Evolutionary conservation across 441 rosid species (phyloP).

Genomic region (Macaranga tanarius): DNA sequence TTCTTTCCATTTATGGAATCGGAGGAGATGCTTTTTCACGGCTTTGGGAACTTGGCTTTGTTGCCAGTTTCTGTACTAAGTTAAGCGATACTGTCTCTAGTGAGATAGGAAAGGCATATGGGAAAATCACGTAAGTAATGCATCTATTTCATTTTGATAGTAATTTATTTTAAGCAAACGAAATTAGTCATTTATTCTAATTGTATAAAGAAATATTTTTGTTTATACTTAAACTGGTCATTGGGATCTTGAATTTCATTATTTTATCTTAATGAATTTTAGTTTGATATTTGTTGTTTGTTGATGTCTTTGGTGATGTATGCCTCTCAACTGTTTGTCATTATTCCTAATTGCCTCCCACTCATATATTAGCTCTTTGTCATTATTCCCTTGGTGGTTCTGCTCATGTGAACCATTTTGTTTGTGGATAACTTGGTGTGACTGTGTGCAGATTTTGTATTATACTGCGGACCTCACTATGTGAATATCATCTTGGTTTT

Average conservation of each 20-base stretch:
- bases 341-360: neutral
- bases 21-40: slow-evolving; percentile 59
- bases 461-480: neutral
- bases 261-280: no score
- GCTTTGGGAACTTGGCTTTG: slow-evolving; percentile 81
- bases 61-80: slow-evolving; percentile 95
- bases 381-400: no score
- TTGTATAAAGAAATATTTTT: no score
- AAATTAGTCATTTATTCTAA: no score
- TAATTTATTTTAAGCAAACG: neutral
- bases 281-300: no score
- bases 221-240: no score
- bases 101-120: slow-evolving; percentile 95
- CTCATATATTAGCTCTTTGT: neutral
- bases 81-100: slow-evolving; percentile 88
- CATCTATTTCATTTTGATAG: slow-evolving; percentile 5
- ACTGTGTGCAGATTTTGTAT: no score
- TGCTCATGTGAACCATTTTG: no score
- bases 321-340: neutral
- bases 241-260: no score
- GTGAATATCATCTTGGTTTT: neutral
- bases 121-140: slow-evolving; percentile 80
- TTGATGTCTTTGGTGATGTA: neutral
- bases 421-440: neutral
- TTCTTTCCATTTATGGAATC: slow-evolving; percentile 59